Percentiles rank a stretch among this genome's conserved stretches.
These are phyloP conservation scores for Aspergillus sojae DNA, from an alignment of 2,329 filamentous ascomycete genomes.

Conservation along the genomic window DNA sequence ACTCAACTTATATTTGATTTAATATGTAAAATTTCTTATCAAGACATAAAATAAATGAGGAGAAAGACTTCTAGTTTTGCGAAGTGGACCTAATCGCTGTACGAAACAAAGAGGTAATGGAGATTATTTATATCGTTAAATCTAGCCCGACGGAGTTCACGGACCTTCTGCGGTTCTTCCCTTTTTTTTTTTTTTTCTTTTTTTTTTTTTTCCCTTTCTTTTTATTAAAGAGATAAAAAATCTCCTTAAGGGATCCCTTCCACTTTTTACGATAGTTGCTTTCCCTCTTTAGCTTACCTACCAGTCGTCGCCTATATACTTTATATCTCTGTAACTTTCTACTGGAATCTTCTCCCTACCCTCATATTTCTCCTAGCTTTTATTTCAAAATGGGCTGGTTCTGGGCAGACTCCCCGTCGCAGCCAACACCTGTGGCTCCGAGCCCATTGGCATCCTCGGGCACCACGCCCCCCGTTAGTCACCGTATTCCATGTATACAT, in stretches of 20 bases:
- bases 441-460: conserved; percentile 51
- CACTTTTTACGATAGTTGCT: background rate
- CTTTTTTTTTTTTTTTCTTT: background rate
- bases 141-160: background rate
- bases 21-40: background rate
- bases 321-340: background rate
- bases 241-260: background rate
- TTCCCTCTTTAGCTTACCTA: background rate
- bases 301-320: background rate
- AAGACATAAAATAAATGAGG: background rate
- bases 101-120: background rate
- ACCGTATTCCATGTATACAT: background rate
- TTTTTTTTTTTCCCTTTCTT: background rate
- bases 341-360: background rate
- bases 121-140: background rate
- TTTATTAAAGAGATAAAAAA: background rate
- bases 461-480: conserved; percentile 59
- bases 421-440: conserved; percentile 45
- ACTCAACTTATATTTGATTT: background rate
- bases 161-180: background rate
- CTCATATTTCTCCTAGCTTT: background rate
- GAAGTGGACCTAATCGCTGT: background rate
- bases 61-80: background rate
- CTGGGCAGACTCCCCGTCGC: conserved; percentile 61
- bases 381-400: conserved; percentile 67